A percentile compares a stretch with the other conserved stretches of the same genome.
Evolutionary conservation across 805 yeast species (phyloP).

Genomic region (Yarrowia hollandica): DNA sequence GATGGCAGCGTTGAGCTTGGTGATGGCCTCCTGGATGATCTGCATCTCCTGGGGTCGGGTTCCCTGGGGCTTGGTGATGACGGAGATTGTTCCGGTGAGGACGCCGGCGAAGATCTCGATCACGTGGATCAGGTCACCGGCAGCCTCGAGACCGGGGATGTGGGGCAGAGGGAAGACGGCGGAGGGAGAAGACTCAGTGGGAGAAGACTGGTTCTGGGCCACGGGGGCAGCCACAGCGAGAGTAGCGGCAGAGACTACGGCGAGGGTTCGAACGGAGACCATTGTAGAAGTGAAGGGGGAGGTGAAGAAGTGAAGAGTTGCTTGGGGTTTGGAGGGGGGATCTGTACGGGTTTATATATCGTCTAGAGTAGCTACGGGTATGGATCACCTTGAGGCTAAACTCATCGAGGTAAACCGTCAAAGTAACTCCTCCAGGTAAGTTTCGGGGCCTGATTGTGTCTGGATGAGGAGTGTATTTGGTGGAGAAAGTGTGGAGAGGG

Average conservation of each 20-base stretch:
- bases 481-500: too few species aligned
- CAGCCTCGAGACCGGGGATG: constrained; percentile 14
- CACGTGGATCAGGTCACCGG: constrained; percentile 7
- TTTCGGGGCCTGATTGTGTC: too few species aligned
- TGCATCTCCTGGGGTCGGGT: constrained; percentile 22
- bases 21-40: constrained; percentile 4
- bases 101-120: constrained; percentile 19
- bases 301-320: background rate
- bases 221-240: constrained; percentile 15
- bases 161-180: constrained; percentile 16
- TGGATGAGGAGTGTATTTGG: too few species aligned
- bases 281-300: background rate
- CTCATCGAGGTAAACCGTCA: too few species aligned
- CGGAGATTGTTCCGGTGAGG: background rate
- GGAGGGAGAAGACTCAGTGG: background rate
- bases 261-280: constrained; percentile 12
- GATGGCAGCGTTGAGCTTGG: constrained; percentile 13
- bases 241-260: background rate
- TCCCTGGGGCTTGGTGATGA: constrained; percentile 26
- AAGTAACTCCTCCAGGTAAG: too few species aligned
- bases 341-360: background rate
- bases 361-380: too few species aligned
- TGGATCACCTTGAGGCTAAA: too few species aligned
- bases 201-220: background rate
- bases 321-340: background rate